Conservation (phyloP, 2,329 filamentous ascomycete species). For the Penicillium frequentans region DNA sequence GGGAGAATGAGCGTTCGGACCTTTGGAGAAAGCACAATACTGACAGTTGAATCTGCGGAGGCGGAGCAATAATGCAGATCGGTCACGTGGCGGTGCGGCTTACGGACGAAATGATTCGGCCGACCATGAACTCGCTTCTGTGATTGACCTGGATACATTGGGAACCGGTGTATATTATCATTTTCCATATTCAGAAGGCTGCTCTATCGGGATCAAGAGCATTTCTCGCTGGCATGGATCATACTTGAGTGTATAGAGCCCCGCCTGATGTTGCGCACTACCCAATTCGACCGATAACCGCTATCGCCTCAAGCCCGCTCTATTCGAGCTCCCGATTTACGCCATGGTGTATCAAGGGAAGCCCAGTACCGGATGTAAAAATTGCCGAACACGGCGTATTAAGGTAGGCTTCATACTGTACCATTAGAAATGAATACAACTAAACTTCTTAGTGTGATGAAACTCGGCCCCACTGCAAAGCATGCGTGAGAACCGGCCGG, state of each 20-base stretch:
- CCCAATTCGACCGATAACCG: neutral
- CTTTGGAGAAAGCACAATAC: neutral
- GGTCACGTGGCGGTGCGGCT: constrained; percentile 1
- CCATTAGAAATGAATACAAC: neutral
- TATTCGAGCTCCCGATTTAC: neutral
- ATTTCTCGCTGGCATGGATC: neutral
- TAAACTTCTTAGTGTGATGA: constrained; percentile 29
- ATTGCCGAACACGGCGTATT: constrained; percentile 30
- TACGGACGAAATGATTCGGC: neutral
- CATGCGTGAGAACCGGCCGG: constrained; percentile 28
- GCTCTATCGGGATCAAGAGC: neutral
- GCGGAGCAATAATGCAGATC: constrained; percentile 12
- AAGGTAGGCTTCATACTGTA: constrained; percentile 19
- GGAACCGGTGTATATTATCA: neutral
- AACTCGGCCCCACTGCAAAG: constrained; percentile 28
- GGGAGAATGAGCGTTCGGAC: neutral
- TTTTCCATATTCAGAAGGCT: too few species aligned
- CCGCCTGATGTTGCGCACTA: neutral
- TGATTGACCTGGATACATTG: neutral
- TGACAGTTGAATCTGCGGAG: constrained; percentile 11
- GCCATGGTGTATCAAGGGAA: constrained; percentile 31
- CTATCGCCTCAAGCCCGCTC: neutral
- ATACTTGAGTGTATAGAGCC: neutral
- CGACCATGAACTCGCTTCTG: neutral
- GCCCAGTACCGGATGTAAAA: constrained; percentile 28